phyloP scores from a whole-genome alignment of 176 grass and related monocot species.

The Miscanthus lutarioriparius region DNA sequence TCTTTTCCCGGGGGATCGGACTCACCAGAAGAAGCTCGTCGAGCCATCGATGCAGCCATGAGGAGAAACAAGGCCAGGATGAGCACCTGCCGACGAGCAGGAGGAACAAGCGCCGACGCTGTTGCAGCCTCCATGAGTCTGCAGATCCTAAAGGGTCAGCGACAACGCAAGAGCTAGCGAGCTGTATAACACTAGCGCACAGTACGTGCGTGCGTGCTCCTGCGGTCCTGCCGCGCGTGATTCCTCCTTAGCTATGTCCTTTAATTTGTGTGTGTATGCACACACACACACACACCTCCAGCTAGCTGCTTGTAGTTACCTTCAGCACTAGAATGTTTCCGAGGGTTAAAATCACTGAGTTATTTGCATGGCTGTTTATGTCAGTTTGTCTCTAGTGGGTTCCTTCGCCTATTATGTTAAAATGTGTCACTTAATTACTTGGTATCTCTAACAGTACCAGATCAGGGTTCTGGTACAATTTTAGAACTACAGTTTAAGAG shows the following conservation, averaged over 20 bases:
- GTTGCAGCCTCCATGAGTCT: conserved; percentile 9
- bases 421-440: neutral
- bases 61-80: conserved; percentile 17
- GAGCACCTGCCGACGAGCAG: neutral
- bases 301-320: no score
- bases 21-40: conserved; percentile 35
- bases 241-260: neutral
- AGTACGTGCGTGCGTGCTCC: neutral
- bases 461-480: no score
- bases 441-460: neutral
- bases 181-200: neutral
- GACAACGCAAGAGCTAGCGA: neutral
- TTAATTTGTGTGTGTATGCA: neutral
- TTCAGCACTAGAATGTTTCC: no score
- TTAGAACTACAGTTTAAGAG: no score
- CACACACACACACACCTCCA: neutral
- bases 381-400: no score
- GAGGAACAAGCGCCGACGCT: neutral
- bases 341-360: no score
- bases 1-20: neutral
- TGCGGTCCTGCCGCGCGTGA: conserved; percentile 21
- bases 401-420: neutral
- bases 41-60: neutral
- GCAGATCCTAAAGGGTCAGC: neutral
- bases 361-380: neutral